These are phyloP conservation scores for Rubroshorea leprosula DNA, from an alignment of 345 rosid species.

Conservation along the genomic window DNA sequence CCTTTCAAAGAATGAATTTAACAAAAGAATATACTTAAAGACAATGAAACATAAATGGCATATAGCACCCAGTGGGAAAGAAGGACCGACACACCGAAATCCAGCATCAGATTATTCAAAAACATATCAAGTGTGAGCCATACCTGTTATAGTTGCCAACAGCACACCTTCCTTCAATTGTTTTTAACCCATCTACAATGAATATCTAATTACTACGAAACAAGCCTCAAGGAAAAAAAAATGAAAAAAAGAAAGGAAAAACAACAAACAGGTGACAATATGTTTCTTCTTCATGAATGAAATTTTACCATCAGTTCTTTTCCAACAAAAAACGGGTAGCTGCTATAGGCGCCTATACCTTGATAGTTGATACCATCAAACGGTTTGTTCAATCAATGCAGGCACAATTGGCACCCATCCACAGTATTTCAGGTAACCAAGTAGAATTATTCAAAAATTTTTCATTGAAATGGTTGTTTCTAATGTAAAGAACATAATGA, in stretches of 20 bases:
- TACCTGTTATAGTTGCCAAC: constrained; percentile 58
- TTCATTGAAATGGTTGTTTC: too few species aligned
- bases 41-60: neutral
- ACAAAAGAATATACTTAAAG: neutral
- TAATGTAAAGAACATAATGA: constrained; percentile 1
- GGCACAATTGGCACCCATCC: neutral
- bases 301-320: neutral
- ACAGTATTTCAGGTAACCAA: neutral
- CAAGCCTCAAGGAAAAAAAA: constrained; percentile 1
- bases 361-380: too few species aligned
- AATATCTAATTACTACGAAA: constrained; percentile 2
- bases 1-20: too few species aligned
- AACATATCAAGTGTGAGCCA: neutral
- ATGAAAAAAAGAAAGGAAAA: neutral
- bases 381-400: too few species aligned
- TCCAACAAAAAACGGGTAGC: too few species aligned
- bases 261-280: neutral
- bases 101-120: neutral
- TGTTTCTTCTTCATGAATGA: neutral
- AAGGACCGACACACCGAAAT: neutral
- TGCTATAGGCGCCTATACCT: too few species aligned
- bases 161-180: constrained; percentile 83
- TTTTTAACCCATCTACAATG: constrained; percentile 60
- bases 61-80: neutral
- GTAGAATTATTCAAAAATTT: too few species aligned